Evolutionary conservation across 352 stramenopile genomes (phyloP), one percentile per base, ranked within the genome.

Genomic region (Phytophthora vignae): DNA sequence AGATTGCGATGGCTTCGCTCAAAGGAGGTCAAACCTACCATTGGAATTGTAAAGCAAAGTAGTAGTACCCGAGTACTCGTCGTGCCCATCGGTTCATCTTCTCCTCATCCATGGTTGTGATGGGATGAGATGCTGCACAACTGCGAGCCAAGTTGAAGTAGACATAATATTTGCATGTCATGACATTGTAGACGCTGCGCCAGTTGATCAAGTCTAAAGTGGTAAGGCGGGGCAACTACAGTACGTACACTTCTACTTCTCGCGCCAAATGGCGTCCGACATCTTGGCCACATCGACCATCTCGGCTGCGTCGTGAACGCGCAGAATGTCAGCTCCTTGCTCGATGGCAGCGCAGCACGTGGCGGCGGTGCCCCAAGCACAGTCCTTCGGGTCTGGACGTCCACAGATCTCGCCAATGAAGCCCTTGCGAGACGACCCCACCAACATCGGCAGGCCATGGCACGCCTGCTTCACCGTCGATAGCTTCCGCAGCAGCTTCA

Each of bases 371-470:
- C 92, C 96, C 87, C 89, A 98, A 63, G 97, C 95, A 33, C 98
- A 83, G 48, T 99, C 89, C 53, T 89, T 86, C 14, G 97, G 86
- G 50, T 94, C 71, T 22, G 77, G 74, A 56, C 96, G 90, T 0
- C 83, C 90, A 54, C 92, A 97, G 50, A 99, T 94, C 67, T 96
- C 89, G 25, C 97, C 96, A 56, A 99, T 95, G 70, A 99, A 99
- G n/a, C 97, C 90, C 79, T 99, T 99, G 25, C 98, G 85, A 48
- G 95, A 99, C 7, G 96, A 90, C 9, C 98, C 98, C 58, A 91
- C 83, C 60, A 95, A 69, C 55, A 95, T 44, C 0, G 88, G 83
- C 8, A 92, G 79, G 12, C 54, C 73, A 5, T 79, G 70, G 54
- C 88, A 94, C 0, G 19, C 40, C 0, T 64, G 29, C 57, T 91